A percentile compares a stretch with the other conserved stretches of the same genome.
Conservation (phyloP, 805 yeast species). For the Yarrowia sp. region DNA sequence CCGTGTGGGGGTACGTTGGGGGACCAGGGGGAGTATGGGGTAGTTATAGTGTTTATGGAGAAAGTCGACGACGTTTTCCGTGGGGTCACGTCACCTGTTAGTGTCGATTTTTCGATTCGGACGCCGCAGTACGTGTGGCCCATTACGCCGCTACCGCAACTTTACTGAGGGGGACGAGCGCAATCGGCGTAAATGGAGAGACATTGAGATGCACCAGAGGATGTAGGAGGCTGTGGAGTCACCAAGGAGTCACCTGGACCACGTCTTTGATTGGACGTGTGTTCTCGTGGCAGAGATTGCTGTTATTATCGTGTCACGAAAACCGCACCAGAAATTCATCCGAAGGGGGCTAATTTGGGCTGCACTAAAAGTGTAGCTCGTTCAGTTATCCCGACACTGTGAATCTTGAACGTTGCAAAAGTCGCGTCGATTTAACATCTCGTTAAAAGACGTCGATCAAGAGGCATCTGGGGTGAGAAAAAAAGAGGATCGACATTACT, state of each 20-base stretch:
- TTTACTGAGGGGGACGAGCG: constrained; percentile 1
- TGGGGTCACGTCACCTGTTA: too few species aligned
- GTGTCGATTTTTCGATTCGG: too few species aligned
- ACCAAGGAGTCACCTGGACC: neutral
- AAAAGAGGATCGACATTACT: too few species aligned
- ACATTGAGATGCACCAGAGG: neutral
- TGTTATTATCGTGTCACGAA: neutral
- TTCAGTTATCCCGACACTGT: neutral
- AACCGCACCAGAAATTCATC: neutral
- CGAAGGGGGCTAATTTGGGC: constrained; percentile 1
- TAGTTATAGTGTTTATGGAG: neutral
- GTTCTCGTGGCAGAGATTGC: neutral
- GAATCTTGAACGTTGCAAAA: neutral
- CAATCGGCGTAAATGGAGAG: constrained; percentile 7
- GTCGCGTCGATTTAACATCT: constrained; percentile 1
- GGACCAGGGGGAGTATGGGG: neutral
- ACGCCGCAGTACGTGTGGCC: too few species aligned
- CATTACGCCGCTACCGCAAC: neutral
- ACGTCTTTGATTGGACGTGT: neutral
- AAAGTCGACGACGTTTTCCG: too few species aligned
- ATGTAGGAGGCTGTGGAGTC: neutral
- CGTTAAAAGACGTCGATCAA: constrained; percentile 2
- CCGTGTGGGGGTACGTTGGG: constrained; percentile 20
- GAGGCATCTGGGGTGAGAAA: too few species aligned
- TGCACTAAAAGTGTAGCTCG: neutral